Percentiles rank a stretch among this genome's conserved stretches.
Conservation (phyloP, 805 yeast genomes). For the Pichia heedii region DNA sequence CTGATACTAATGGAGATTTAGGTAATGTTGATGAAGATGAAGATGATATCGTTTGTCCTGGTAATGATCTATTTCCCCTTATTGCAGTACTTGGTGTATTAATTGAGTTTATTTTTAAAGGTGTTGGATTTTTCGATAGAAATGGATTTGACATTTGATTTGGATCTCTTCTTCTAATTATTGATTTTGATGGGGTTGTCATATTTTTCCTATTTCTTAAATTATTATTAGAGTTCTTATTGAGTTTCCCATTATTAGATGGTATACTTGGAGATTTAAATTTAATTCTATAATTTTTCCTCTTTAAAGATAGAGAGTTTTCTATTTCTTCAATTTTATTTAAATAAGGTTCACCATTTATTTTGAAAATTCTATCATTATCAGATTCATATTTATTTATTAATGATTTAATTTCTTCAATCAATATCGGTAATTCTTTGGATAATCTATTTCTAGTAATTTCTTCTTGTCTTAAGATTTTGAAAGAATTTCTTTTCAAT, state of each 20-base stretch:
- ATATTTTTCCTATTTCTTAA: background rate
- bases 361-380: constrained; percentile 30
- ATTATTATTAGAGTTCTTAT: background rate
- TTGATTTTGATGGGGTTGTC: constrained; percentile 12
- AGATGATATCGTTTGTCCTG: constrained; percentile 1
- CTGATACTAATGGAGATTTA: background rate
- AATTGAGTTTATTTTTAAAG: background rate
- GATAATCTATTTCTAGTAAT: constrained; percentile 57
- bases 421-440: constrained; percentile 58
- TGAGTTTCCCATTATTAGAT: background rate
- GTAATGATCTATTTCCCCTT: no score
- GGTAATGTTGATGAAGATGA: constrained; percentile 1
- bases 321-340: constrained; percentile 20
- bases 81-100: background rate
- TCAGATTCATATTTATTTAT: constrained; percentile 39
- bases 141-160: constrained; percentile 21
- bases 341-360: constrained; percentile 43
- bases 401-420: constrained; percentile 40
- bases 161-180: constrained; percentile 14
- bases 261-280: background rate
- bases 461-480: constrained; percentile 73
- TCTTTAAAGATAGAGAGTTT: constrained; percentile 12
- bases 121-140: constrained; percentile 10
- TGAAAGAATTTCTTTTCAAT: constrained; percentile 65
- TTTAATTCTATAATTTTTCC: constrained; percentile 7